phyloP scores from a whole-genome alignment of 1,284 basidiomycete species.

The Leccinum subrobustum region DNA sequence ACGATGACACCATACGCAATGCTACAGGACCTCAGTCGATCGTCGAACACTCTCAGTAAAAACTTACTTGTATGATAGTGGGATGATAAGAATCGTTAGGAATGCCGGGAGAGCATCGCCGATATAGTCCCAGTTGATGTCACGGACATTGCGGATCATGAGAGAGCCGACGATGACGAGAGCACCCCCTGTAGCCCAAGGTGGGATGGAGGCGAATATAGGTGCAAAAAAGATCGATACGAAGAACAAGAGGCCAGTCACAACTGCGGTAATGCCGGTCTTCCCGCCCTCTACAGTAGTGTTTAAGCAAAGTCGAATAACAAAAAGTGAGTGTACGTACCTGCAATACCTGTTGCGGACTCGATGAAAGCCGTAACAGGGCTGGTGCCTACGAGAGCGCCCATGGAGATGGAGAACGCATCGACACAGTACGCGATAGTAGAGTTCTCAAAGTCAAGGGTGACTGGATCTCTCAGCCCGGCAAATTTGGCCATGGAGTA shows the following conservation, averaged over 20 bases:
- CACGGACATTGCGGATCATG: conserved; percentile 86
- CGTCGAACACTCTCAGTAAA: not conserved
- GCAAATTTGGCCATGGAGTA: conserved; percentile 93
- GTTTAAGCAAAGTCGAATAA: not conserved
- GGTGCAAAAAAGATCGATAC: conserved; percentile 88
- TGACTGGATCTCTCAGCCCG: conserved; percentile 79
- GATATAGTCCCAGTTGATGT: conserved; percentile 88
- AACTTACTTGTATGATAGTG: conserved; percentile 72
- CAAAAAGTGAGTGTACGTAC: conserved; percentile 34
- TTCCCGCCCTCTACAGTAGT: conserved; percentile 73
- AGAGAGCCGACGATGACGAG: conserved; percentile 85
- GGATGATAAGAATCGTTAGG: conserved; percentile 76
- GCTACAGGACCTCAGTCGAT: conserved; percentile 42
- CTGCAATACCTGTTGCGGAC: conserved; percentile 74
- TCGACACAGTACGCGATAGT: conserved; percentile 86
- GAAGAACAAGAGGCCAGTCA: conserved; percentile 80
- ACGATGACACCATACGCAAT: conserved; percentile 90
- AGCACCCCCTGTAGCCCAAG: conserved; percentile 88
- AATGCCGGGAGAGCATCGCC: conserved; percentile 87
- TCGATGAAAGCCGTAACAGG: conserved; percentile 90
- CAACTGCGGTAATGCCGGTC: conserved; percentile 81
- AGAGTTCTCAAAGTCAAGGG: conserved; percentile 85
- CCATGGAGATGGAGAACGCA: conserved; percentile 79
- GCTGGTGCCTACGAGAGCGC: conserved; percentile 81
- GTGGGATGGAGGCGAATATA: conserved; percentile 84